phyloP scores from a whole-genome alignment of 2,329 filamentous ascomycete species.

The Niveomyces coronatus region DNA sequence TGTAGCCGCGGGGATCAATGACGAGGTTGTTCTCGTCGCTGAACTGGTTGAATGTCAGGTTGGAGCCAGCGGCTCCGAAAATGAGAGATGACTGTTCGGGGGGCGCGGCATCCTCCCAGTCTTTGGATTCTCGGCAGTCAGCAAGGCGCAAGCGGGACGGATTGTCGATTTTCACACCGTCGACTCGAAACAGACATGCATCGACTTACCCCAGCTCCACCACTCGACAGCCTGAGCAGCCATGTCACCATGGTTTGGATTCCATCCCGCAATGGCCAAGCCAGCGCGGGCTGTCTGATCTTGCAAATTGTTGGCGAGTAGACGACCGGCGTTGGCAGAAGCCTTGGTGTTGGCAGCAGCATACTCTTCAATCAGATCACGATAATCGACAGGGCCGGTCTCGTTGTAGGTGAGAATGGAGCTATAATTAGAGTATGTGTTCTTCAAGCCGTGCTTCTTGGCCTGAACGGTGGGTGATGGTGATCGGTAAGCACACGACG shows the following conservation, averaged over 20 bases:
- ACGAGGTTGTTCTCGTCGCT: conserved; percentile 53
- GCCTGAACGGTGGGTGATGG: conserved; percentile 22
- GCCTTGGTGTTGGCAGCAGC: conserved; percentile 34
- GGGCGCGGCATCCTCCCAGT: conserved; percentile 18
- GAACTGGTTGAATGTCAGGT: conserved; percentile 53
- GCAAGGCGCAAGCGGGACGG: too few species aligned
- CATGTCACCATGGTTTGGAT: conserved; percentile 41
- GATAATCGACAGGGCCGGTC: conserved; percentile 42
- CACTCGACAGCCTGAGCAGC: conserved; percentile 51
- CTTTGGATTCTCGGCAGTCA: background rate
- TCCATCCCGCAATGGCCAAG: conserved; percentile 51
- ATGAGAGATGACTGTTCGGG: conserved; percentile 47
- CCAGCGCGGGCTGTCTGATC: conserved; percentile 51
- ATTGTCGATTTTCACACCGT: background rate
- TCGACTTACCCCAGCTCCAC: conserved; percentile 32
- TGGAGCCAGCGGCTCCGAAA: conserved; percentile 45
- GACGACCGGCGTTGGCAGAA: conserved; percentile 42
- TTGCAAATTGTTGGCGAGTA: conserved; percentile 49
- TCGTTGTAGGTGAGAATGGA: conserved; percentile 51
- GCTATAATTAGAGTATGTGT: conserved; percentile 46
- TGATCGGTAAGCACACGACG: too few species aligned
- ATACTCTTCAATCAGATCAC: conserved; percentile 37
- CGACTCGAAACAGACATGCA: background rate
- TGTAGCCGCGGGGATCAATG: conserved; percentile 51
- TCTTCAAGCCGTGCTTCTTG: conserved; percentile 47